These are phyloP conservation scores for Mitragyna speciosa DNA, from an alignment of 257 asterid genomes.

Conservation along the genomic window DNA sequence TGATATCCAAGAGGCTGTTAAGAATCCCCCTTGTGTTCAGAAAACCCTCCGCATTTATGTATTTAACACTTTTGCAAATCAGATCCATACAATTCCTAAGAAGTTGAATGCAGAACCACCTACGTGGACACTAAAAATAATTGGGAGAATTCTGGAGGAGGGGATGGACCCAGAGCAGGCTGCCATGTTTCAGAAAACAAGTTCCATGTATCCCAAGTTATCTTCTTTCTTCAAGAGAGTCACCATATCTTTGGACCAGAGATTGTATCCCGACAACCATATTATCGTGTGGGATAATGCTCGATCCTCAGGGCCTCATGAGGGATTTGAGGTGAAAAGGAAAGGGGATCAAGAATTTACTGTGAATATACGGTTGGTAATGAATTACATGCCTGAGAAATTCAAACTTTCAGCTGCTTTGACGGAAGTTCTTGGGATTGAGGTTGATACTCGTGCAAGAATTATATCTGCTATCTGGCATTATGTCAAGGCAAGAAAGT, in stretches of 20 bases:
- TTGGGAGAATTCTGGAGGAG: slow-evolving; percentile 92
- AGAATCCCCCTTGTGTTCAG: slow-evolving; percentile 74
- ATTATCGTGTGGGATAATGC: slow-evolving; percentile 85
- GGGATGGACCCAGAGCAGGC: slow-evolving; percentile 91
- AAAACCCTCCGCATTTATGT: slow-evolving; percentile 88
- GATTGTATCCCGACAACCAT: slow-evolving; percentile 85
- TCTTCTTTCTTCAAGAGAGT: slow-evolving; percentile 90
- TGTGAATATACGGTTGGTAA: slow-evolving; percentile 71
- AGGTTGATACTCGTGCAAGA: slow-evolving; percentile 91
- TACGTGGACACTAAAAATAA: slow-evolving; percentile 92
- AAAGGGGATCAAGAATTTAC: slow-evolving; percentile 93
- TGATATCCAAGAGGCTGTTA: slow-evolving; percentile 89
- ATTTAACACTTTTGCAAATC: slow-evolving; percentile 85
- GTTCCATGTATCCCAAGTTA: slow-evolving; percentile 70
- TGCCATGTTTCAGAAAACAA: slow-evolving; percentile 74
- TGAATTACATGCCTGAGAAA: slow-evolving; percentile 89
- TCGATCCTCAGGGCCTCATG: slow-evolving; percentile 86
- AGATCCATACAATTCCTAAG: slow-evolving; percentile 69
- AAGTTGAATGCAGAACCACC: slow-evolving; percentile 88
- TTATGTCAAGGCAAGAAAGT: slow-evolving; percentile 86
- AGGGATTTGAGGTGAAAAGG: slow-evolving; percentile 96
- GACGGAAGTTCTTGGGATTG: slow-evolving; percentile 84
- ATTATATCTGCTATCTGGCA: slow-evolving; percentile 92
- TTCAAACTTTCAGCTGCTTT: slow-evolving; percentile 77
- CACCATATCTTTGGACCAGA: slow-evolving; percentile 85